phyloP scores from a whole-genome alignment of 2,329 filamentous ascomycete genomes.

The Aspergillus sp. region DNA sequence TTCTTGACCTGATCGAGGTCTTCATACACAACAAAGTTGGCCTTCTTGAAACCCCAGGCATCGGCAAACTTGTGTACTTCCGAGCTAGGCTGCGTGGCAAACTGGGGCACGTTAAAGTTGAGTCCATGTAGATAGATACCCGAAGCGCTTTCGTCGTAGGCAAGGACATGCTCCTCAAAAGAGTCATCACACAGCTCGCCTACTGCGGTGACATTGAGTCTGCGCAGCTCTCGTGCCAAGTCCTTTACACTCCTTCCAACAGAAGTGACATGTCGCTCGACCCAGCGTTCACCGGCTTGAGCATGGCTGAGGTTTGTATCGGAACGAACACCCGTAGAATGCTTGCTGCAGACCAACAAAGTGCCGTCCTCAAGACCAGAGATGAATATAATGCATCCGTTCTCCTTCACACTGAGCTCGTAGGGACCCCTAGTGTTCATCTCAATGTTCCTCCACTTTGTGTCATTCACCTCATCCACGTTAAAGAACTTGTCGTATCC shows the following conservation, averaged over 20 bases:
- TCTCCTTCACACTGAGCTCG: constrained; percentile 95
- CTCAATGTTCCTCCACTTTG: constrained; percentile 79
- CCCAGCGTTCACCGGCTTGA: constrained; percentile 75
- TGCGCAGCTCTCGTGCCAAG: constrained; percentile 72
- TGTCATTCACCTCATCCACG: constrained; percentile 75
- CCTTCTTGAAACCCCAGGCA: constrained; percentile 91
- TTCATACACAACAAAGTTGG: constrained; percentile 75
- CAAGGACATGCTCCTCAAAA: constrained; percentile 96
- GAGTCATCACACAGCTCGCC: constrained; percentile 94
- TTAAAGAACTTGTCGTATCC: constrained; percentile 99
- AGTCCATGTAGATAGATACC: constrained; percentile 95
- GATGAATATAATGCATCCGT: constrained; percentile 99
- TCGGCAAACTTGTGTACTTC: constrained; percentile 89
- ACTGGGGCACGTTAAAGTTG: constrained; percentile 91
- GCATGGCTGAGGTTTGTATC: constrained; percentile 80
- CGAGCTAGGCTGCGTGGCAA: constrained; percentile 79
- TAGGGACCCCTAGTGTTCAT: constrained; percentile 80
- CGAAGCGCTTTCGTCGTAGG: constrained; percentile 78
- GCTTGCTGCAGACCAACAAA: constrained; percentile 96
- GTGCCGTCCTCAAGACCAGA: constrained; percentile 86
- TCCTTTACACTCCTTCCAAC: constrained; percentile 79
- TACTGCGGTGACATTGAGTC: constrained; percentile 88
- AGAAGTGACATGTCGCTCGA: constrained; percentile 74
- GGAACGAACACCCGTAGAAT: constrained; percentile 81
- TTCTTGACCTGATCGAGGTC: constrained; percentile 71